Percentiles rank a stretch among this genome's conserved stretches.
phyloP scores from a whole-genome alignment of 768 basidiomycete genomes.

The Panellus pusillus region DNA sequence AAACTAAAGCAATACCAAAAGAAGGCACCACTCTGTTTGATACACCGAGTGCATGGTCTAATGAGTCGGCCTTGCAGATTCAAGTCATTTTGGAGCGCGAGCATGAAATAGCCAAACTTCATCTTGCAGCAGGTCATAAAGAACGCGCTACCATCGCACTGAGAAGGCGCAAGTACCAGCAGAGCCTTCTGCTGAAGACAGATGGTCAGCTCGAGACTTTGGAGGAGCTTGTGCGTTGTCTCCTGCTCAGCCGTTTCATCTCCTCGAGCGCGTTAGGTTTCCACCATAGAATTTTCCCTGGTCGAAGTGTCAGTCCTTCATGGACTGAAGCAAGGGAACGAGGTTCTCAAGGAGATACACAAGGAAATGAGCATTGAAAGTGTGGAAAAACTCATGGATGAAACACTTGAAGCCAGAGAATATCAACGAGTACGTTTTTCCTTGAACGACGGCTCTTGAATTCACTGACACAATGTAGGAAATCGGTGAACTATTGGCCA shows the following conservation, averaged over 20 bases:
- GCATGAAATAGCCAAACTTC: slow-evolving; percentile 82
- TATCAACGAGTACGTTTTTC: slow-evolving; percentile 72
- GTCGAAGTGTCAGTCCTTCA: slow-evolving; percentile 91
- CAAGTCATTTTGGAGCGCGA: slow-evolving; percentile 86
- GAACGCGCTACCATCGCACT: slow-evolving; percentile 86
- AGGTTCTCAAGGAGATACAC: slow-evolving; percentile 91
- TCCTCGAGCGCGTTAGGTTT: slow-evolving; percentile 59
- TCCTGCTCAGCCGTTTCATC: background rate
- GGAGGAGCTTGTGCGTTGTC: slow-evolving; percentile 73
- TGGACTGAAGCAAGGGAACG: slow-evolving; percentile 91
- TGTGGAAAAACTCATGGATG: slow-evolving; percentile 92
- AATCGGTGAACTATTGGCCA: slow-evolving; percentile 84
- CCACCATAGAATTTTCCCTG: slow-evolving; percentile 94
- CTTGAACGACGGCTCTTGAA: background rate
- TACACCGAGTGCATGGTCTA: background rate
- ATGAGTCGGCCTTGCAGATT: slow-evolving; percentile 63
- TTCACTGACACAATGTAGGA: slow-evolving; percentile 58
- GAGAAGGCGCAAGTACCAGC: slow-evolving; percentile 91
- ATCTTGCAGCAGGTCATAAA: slow-evolving; percentile 80
- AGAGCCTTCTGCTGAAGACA: slow-evolving; percentile 82
- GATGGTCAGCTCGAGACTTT: slow-evolving; percentile 87
- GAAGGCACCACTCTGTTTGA: slow-evolving; percentile 52
- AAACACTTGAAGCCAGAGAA: slow-evolving; percentile 88
- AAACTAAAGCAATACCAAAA: slow-evolving; percentile 95
- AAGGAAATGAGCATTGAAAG: slow-evolving; percentile 88